phyloP scores from a whole-genome alignment of 208 protist genomes.

The Paratrypanosoma confusum region DNA sequence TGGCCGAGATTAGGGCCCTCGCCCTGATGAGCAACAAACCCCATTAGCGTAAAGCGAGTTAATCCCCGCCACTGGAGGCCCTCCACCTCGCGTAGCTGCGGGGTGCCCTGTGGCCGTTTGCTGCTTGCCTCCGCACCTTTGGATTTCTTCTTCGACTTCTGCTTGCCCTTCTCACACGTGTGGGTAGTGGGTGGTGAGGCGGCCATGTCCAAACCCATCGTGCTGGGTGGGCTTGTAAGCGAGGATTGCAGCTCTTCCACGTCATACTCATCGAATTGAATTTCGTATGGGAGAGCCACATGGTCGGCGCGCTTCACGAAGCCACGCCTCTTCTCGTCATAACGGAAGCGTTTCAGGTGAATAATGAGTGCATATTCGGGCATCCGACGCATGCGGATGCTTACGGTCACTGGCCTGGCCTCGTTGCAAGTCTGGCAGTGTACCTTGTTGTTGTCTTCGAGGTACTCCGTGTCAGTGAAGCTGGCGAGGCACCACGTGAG shows the following conservation, averaged over 20 bases:
- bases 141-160: no score
- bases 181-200: no score
- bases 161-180: no score
- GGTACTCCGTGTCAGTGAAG: conserved; percentile 65
- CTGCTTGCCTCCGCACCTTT: no score
- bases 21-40: conserved; percentile 84
- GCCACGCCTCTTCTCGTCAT: conserved; percentile 44
- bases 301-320: conserved; percentile 78
- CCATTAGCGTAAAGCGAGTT: conserved; percentile 74
- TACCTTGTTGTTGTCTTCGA: conserved; percentile 75
- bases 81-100: no score
- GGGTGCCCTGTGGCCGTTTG: no score
- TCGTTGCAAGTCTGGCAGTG: conserved; percentile 66
- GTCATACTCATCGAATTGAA: conserved; percentile 75
- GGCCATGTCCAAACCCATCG: no score
- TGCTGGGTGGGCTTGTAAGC: no score
- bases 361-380: conserved; percentile 80
- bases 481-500: conserved; percentile 62
- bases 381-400: conserved; percentile 70
- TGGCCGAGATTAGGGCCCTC: conserved; percentile 72
- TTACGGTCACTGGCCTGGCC: conserved; percentile 56
- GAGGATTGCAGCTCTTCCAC: no score
- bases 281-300: conserved; percentile 78
- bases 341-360: conserved; percentile 89
- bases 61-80: no score